Evolutionary conservation across 441 rosid genomes (phyloP).

Genomic region (Rhodomyrtus psidioides): DNA sequence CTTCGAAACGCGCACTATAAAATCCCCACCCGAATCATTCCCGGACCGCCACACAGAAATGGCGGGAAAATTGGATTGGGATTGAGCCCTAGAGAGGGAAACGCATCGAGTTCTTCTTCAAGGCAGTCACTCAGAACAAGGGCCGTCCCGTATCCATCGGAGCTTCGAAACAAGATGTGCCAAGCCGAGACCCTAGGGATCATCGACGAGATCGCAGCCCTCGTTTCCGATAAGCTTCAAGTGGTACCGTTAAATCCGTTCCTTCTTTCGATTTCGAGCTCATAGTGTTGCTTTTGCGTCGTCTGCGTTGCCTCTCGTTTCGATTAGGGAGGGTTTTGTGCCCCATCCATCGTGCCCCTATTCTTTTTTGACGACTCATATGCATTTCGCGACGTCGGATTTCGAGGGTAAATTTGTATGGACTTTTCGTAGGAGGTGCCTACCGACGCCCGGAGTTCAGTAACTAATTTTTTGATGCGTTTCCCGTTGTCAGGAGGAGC

Average conservation of each 20-base stretch:
- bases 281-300: neutral
- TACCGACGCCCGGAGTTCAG: neutral
- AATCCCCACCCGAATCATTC: neutral
- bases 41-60: neutral
- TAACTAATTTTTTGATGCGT: neutral
- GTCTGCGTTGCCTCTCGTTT: neutral
- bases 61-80: neutral
- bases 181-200: constrained; percentile 57
- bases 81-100: neutral
- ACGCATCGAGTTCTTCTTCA: neutral
- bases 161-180: constrained; percentile 16
- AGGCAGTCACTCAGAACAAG: neutral
- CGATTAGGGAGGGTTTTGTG: neutral
- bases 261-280: neutral
- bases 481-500: neutral
- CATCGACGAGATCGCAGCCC: constrained; percentile 56
- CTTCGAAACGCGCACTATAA: too few species aligned
- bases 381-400: neutral
- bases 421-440: neutral
- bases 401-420: neutral
- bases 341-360: neutral
- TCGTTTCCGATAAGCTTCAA: constrained; percentile 71
- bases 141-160: neutral
- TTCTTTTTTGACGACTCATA: neutral
- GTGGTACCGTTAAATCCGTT: constrained; percentile 35